Conservation (phyloP, 495 filamentous ascomycete species). For the Penicillium antarcticum region DNA sequence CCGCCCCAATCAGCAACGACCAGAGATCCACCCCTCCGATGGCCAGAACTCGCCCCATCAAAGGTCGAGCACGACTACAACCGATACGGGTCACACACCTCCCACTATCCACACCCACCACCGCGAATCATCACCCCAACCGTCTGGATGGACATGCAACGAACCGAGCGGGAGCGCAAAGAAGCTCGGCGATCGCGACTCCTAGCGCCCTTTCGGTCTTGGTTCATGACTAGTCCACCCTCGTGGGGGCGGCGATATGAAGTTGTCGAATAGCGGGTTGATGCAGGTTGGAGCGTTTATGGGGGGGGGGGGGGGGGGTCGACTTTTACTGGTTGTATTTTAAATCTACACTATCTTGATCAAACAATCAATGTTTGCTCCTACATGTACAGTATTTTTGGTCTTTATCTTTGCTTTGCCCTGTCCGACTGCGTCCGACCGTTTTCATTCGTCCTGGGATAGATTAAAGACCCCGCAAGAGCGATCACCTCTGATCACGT, state of each 20-base stretch:
- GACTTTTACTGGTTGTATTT: not conserved
- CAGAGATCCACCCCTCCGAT: not conserved
- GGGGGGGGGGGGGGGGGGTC: too few species aligned
- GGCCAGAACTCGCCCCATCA: not conserved
- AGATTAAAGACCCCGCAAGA: not conserved
- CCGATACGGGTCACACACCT: not conserved
- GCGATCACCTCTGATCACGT: not conserved
- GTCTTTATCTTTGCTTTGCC: not conserved
- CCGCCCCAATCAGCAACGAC: not conserved
- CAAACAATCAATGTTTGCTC: not conserved
- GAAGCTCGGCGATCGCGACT: slow-evolving; percentile 3
- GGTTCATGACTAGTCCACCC: slow-evolving; percentile 4
- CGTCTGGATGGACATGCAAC: slow-evolving; percentile 15
- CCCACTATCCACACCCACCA: slow-evolving; percentile 5
- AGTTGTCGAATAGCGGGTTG: slow-evolving; percentile 1
- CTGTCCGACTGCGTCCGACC: not conserved
- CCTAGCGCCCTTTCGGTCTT: slow-evolving; percentile 2
- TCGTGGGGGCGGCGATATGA: slow-evolving; percentile 1
- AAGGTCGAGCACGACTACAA: not conserved
- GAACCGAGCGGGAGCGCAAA: slow-evolving; percentile 5
- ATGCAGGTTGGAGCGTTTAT: not conserved
- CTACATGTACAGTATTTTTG: not conserved
- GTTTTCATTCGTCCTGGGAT: not conserved
- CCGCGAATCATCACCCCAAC: slow-evolving; percentile 13
- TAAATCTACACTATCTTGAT: not conserved